Evolutionary conservation across 129 eudicot genomes (phyloP), one percentile per base, ranked within the genome.

Genomic region (Pseudognaphalium luteoalbum): DNA sequence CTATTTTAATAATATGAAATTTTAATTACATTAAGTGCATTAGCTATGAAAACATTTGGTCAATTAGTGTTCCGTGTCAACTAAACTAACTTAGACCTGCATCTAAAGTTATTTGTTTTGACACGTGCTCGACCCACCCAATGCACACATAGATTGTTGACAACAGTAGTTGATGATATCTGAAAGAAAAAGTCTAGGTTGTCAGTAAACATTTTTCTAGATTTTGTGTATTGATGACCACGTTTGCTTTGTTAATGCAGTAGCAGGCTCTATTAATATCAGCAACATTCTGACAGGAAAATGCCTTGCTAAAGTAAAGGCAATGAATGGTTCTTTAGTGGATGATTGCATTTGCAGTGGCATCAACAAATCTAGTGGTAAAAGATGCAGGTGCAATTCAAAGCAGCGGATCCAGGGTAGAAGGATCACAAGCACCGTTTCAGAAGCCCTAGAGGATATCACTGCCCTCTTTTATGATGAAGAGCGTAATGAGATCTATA

Each of bases 401-500:
- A 47, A 47, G 54, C 54, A 47, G 54, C 16, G n/a, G n/a, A 47
- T 47, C 16, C 54, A 47, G 3, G 54, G 54, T 47, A 47, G 54
- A 47, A 47, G 54, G 54, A 47, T 47, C 17, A 47, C 54, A 47
- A 47, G 54, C 54, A 47, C 61, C 61, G 25, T 56, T 11, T 14
- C 54, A 56, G 61, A 56, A 56, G 61, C 61, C 28, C 61, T 56
- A 7, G 61, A 56, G 61, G 61, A 56, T 7, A 56, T 56, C 22
- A 56, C 61, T n/a, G 22, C 61, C 10, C 61, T 56, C 6, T 56
- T 56, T 56, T 56, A 56, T 6, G 61, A 56, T n/a, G 61, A 56
- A 56, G 61, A 56, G 61, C 61, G 21, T 56, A 56, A 56, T 5
- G 61, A 56, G 61, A 56, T 56, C 25, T 56, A 56, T 56, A 56